Base-by-base conservation (phyloP, 2,329 filamentous ascomycete genomes). In the Polytolypa hystricis region DNA sequence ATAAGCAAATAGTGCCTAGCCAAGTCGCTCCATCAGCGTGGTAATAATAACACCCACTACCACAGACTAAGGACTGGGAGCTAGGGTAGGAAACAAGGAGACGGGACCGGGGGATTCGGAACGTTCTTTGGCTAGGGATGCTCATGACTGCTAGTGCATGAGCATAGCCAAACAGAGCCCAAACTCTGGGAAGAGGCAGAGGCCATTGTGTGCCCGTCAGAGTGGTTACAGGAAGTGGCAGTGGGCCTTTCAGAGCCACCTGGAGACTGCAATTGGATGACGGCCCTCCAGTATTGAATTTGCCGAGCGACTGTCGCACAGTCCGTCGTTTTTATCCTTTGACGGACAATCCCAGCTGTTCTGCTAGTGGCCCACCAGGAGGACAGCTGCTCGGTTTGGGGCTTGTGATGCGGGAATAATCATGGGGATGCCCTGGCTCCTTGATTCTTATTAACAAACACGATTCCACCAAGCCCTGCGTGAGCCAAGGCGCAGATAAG, bases 291-390 rank as follows among this genome's bases (percentile, higher is more conserved):
- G 6, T 7, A 25, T 25, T 25, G 21, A 25, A n/a, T 27, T 37
- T 19, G 35, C 35, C 17, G 39, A 37, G 27, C 15, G 31, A 31
- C 35, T 23, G 30, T 43, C 40, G 38, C 41, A 43, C 35, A 43
- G 38, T 39, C 41, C 40, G 37, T 33, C 38, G 38, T 33, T 40
- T 40, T 38, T 40, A 20, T 38, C 27, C 12, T 38, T 40, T 15
- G 19, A 14, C 34, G 15, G 17, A 14, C 14, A 21, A 35, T 42
- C 36, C 34, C 25, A 38, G 34, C 32, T 40, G 33, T 40, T 37
- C 37, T 42, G 37, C 30, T 17, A 32, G 28, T 34, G 34, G 14
- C 26, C 29, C 19, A 19, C 25, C 21, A 7, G 21, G 21, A 7
- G 7, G 21, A 7, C 21, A 25, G 7, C n/a, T 7, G 21, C 21